A percentile compares a stretch with the other conserved stretches of the same genome.
Conservation (phyloP, 1,284 basidiomycete species). For the Schizophyllum amplum region DNA sequence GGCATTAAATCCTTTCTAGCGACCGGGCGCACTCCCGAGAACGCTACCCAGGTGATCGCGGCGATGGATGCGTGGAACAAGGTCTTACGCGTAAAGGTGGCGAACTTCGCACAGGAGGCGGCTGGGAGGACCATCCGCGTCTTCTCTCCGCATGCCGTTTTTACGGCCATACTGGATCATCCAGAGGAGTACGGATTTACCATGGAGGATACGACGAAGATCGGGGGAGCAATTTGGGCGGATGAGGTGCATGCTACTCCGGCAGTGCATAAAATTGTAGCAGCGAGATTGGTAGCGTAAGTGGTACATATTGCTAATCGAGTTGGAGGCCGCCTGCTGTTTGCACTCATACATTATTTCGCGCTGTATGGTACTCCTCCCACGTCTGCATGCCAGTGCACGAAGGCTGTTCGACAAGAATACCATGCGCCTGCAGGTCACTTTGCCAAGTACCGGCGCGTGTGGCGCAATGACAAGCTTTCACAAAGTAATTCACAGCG, state of each 20-base stretch:
- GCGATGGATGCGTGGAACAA: slow-evolving; percentile 19
- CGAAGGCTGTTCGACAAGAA: too few relatives aligned
- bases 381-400: too few relatives aligned
- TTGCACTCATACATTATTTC: too few relatives aligned
- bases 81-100: slow-evolving; percentile 12
- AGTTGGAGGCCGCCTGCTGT: too few relatives aligned
- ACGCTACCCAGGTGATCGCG: slow-evolving; percentile 3
- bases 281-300: neutral
- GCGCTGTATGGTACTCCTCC: too few relatives aligned
- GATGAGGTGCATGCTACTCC: slow-evolving; percentile 25
- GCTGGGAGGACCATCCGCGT: slow-evolving; percentile 15
- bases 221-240: slow-evolving; percentile 23
- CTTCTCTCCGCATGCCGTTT: slow-evolving; percentile 21
- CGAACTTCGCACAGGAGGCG: slow-evolving; percentile 13
- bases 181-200: slow-evolving; percentile 19
- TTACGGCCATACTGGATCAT: slow-evolving; percentile 23
- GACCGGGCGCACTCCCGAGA: slow-evolving; percentile 6
- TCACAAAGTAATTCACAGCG: too few relatives aligned
- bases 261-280: slow-evolving; percentile 21
- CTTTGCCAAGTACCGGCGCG: too few relatives aligned
- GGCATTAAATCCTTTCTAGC: neutral
- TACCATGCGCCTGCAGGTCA: too few relatives aligned
- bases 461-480: too few relatives aligned
- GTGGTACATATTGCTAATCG: too few relatives aligned
- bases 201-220: slow-evolving; percentile 15